phyloP scores from a whole-genome alignment of 1,284 basidiomycete genomes.

The Pseudozyma pruni region DNA sequence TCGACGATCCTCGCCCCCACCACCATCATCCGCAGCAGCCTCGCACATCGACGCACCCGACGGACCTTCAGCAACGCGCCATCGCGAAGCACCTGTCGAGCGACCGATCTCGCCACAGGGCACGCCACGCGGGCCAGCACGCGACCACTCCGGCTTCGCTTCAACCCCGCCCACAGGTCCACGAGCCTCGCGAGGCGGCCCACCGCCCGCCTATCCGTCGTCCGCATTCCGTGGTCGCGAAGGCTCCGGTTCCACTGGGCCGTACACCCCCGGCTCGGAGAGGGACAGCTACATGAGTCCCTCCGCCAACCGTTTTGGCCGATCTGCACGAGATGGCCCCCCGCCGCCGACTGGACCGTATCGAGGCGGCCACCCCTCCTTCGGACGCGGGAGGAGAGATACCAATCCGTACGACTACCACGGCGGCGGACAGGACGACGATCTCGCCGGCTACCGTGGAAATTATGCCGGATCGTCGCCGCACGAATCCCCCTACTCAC shows the following conservation, averaged over 20 bases:
- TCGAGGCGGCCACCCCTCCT: slow-evolving; percentile 29
- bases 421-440: slow-evolving; percentile 3
- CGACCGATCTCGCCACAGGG: slow-evolving; percentile 6
- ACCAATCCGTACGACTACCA: slow-evolving; percentile 28
- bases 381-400: slow-evolving; percentile 21
- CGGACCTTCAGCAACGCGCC: slow-evolving; percentile 5
- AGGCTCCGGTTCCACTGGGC: slow-evolving; percentile 6
- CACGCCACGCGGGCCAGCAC: slow-evolving; percentile 21
- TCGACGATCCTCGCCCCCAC: slow-evolving; percentile 3
- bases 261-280: slow-evolving; percentile 28
- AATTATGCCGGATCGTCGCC: slow-evolving; percentile 23
- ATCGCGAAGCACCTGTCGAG: not conserved
- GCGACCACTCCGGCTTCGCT: slow-evolving; percentile 13
- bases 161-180: slow-evolving; percentile 39
- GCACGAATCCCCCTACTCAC: slow-evolving; percentile 33
- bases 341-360: slow-evolving; percentile 9
- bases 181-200: slow-evolving; percentile 22
- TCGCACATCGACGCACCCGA: slow-evolving; percentile 1
- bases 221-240: slow-evolving; percentile 22
- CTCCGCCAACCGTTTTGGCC: slow-evolving; percentile 13
- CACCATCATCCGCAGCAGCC: slow-evolving; percentile 2
- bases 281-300: slow-evolving; percentile 26
- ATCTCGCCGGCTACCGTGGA: slow-evolving; percentile 6
- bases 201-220: slow-evolving; percentile 6
- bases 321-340: slow-evolving; percentile 12